Base-by-base conservation (phyloP, 139 green algal genomes). In the Mesotaenium endlicherianum region DNA sequence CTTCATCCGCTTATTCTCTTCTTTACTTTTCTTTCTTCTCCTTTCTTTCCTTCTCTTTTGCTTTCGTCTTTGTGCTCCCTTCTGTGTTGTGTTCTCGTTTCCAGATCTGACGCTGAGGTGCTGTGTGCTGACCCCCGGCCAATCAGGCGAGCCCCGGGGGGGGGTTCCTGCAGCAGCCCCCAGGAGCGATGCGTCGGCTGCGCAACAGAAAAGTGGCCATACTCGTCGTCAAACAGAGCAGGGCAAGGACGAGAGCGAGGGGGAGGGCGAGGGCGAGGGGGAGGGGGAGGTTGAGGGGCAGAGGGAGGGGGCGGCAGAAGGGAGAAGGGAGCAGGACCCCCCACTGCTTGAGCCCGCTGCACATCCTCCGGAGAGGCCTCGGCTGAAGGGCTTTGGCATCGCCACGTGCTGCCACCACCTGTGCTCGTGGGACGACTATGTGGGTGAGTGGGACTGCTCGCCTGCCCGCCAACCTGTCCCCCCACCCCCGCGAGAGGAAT, bases 341-440 rank as follows among this genome's bases (percentile, higher is more conserved):
- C n/a, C n/a, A n/a, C n/a, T n/a, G n/a, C n/a, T n/a, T n/a, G n/a
- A n/a, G n/a, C n/a, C n/a, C n/a, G n/a, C n/a, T n/a, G n/a, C n/a
- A n/a, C n/a, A n/a, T n/a, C n/a, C n/a, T n/a, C n/a, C n/a, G 31
- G 8, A 43, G 60, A 74, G 8, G 14, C 16, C 47, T 11, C 34
- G 16, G 20, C 47, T 80, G 40, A 20, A 72, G 41, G 75, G 75
- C 26, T 34, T 82, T 30, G 75, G 8, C 26, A 82, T 82, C 44
- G 75, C 75, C 45, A 82, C 75, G 0, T 82, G 75, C 40, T 82
- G 75, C 40, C 75, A 82, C 50, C 75, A 82, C 58, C 75, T 82
- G 39, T 76, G 45, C 26, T n/a, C 31, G 26, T 82, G 75, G 75
- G 16, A 50, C 5, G 36, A 20, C 39, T 82, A 82, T n/a, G 34